Conservation (phyloP, 2,329 filamentous ascomycete genomes). For the Botrytis fragariae region DNA sequence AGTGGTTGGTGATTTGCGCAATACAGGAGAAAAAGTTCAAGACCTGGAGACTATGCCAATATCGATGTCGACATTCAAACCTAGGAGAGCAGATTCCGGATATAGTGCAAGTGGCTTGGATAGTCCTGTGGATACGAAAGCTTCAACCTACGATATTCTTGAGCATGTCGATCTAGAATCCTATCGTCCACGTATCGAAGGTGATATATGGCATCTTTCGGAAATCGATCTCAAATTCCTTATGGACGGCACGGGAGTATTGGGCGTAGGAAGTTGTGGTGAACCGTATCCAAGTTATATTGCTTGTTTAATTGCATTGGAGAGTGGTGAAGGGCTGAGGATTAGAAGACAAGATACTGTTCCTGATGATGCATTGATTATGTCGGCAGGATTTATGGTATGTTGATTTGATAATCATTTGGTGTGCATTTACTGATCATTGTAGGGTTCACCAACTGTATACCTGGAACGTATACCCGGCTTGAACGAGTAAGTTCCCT, state of each 20-base stretch:
- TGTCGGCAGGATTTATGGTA: constrained; percentile 36
- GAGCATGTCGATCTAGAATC: constrained; percentile 29
- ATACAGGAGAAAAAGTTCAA: constrained; percentile 24
- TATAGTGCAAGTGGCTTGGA: constrained; percentile 12
- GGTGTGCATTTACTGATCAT: neutral
- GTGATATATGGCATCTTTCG: constrained; percentile 55
- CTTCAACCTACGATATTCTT: constrained; percentile 30
- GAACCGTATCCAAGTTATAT: constrained; percentile 47
- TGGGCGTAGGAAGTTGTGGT: constrained; percentile 60
- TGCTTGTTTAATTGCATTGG: constrained; percentile 40
- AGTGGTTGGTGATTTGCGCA: constrained; percentile 34
- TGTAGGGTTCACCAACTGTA: constrained; percentile 35
- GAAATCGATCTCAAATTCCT: constrained; percentile 59
- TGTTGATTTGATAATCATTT: neutral
- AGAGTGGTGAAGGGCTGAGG: constrained; percentile 31
- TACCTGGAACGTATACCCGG: constrained; percentile 37
- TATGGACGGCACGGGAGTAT: constrained; percentile 57
- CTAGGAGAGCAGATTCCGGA: constrained; percentile 9
- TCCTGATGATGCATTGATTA: constrained; percentile 33
- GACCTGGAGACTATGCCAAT: constrained; percentile 15
- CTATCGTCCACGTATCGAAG: constrained; percentile 47
- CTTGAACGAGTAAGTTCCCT: constrained; percentile 30
- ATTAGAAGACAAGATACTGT: constrained; percentile 35
- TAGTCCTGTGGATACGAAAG: constrained; percentile 25
- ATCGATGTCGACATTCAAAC: constrained; percentile 1